Evolutionary conservation across 257 asterid species (phyloP), one percentile per base, ranked within the genome.

Genomic region (Gentiana dahurica): DNA sequence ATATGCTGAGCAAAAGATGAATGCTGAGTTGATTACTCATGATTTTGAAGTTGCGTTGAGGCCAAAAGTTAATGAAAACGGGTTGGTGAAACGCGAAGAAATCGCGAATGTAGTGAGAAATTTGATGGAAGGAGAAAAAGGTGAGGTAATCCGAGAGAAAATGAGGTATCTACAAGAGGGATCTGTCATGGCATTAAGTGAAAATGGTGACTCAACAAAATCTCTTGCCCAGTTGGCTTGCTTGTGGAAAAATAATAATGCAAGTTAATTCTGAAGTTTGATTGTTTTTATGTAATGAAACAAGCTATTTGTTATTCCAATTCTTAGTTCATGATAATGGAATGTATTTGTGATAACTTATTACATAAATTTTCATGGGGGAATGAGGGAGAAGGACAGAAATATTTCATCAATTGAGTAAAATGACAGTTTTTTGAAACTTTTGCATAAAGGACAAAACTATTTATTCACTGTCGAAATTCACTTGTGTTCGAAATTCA

Each of bases 11-110:
- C 69, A 68, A 53, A 56, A 39, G 43, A 35, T 67, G 53, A 68
- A 63, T 48, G 68, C 73, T 8, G 55, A 35, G 2, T 9, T 62
- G 59, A 62, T 80, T 2, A 62, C 24, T n/a, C 80, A 77, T 74
- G 35, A 62, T 15, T 1, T 54, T 3, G 57, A 62, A 36, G 54
- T 68, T 3, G 73, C 65, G 6, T 36, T 52, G 3, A 51, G 61
- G 68, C 65, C 61, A 1, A n/a, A 5, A 12, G 1, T 34, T 1
- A 38, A 65, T 57, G 8, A 46, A 8, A 34, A 76, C 12, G 94
- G 85, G 1, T 0, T 81, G 32, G 80, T 81, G 12, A 81, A 61
- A 2, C 52, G 79, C 7, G 73, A 53, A 15, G 85, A 84, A 7
- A 62, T 71, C 37, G 69, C 63, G 3, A 34, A 49, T 52, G 49